Evolutionary conservation across 208 protist genomes (phyloP), one percentile per base, ranked within the genome.

Genomic region (Trypanosoma platydactyli): DNA sequence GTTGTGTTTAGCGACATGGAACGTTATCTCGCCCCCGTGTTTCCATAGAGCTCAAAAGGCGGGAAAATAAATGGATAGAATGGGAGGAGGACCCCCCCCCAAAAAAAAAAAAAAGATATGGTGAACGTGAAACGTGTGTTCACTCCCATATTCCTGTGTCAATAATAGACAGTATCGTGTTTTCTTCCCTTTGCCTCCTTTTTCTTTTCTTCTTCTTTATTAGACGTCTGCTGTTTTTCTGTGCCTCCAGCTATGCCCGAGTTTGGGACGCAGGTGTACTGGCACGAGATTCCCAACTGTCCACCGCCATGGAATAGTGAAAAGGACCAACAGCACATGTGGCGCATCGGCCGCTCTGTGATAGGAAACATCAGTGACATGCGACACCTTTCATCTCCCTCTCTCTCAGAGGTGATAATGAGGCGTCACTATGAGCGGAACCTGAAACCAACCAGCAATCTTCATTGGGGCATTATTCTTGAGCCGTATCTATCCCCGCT

Each of bases 401-500:
- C 52, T 25, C 59, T 46, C 24, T 20, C n/a, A 24, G 51, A 53
- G 44, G 0, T 67, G 15, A 15, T 61, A 11, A 4, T 9, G n/a
- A 9, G 25, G 18, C 68, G 52, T 38, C 13, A 13, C 9, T 25
- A 15, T 13, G n/a, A 16, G 18, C 68, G 59, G 5, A 11, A 33
- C 38, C 12, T 11, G 6, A 41, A 15, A 7, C 48, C 30, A 29
- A 27, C 50, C n/a, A 44, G 45, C n/a, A 6, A 22, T 35, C 38
- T 76, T 4, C 57, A 76, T 53, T 76, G 46, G 40, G 69, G 75
- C 27, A 69, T 84, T 45, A 79, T 88, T 4, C 53, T 76, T 6
- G 86, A 92, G 51, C 86, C 75, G 2, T 35, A 81, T 67, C 71
- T 87, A 38, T 81, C 81, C 1, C 80, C 82, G 40, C 75, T 92